Base-by-base conservation (phyloP, 495 filamentous ascomycete genomes). In the Aspergillus saccharolyticus region DNA sequence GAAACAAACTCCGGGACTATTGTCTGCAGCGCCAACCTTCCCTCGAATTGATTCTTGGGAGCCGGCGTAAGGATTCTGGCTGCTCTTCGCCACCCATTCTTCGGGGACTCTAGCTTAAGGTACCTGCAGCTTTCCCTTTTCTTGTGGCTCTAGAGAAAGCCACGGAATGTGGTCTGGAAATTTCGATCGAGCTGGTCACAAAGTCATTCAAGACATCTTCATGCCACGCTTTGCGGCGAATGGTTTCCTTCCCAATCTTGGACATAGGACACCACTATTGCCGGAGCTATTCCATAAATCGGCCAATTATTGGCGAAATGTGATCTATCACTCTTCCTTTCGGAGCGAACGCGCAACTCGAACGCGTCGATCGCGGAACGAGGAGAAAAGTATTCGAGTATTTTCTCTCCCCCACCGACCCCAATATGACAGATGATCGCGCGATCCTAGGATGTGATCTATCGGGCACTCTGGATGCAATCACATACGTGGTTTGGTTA, bases 231-330 rank as follows among this genome's bases (percentile, higher is more conserved):
- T 28, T n/a, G n/a, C n/a, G n/a, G n/a, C n/a, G n/a, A n/a, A n/a
- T n/a, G n/a, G n/a, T n/a, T n/a, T n/a, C n/a, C n/a, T n/a, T 24
- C 46, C 19, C 22, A 22, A 49, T n/a, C n/a, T n/a, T n/a, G n/a
- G n/a, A 49, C 12, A 20, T 7, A 16, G 46, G 42, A 20, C 24
- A 44, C 20, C 39, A 52, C 47, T 57, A 52, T 57, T 58, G 43
- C 43, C 30, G 43, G 25, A 42, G 39, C 49, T 53, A 52, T 57
- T 39, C 20, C 47, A 44, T 52, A n/a, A 28, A 15, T 33, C n/a
- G 51, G 22, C 22, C 56, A 58, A 58, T 53, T 53, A 58, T 58
- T 58, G 56, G 50, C 21, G 24, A 15, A 39, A 39, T 15, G 48
- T 58, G 56, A 58, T 53, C n/a, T 42, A 44, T 58, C 56, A 58